Percentiles rank a stretch among this genome's conserved stretches.
phyloP scores from a whole-genome alignment of 805 yeast genomes.

The Monosporozyma unispora region DNA sequence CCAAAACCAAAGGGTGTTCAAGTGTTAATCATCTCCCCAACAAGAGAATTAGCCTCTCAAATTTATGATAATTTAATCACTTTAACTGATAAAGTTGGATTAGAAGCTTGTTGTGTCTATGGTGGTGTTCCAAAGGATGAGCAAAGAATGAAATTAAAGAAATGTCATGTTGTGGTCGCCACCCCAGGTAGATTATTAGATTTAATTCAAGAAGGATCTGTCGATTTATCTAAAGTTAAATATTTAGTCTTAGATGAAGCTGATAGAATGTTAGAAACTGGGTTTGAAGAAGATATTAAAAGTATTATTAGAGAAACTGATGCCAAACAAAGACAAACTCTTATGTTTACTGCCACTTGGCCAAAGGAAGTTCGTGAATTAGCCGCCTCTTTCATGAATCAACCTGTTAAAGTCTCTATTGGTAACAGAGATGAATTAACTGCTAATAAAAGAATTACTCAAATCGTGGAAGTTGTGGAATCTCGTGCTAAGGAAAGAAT shows the following conservation, averaged over 20 bases:
- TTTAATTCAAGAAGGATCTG: conserved; percentile 79
- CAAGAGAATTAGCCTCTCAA: conserved; percentile 95
- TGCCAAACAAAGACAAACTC: conserved; percentile 60
- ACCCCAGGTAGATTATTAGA: conserved; percentile 98
- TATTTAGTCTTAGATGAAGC: conserved; percentile 94
- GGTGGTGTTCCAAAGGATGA: conserved; percentile 97
- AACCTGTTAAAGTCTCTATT: conserved; percentile 82
- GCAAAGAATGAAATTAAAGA: conserved; percentile 62
- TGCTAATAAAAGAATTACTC: conserved; percentile 91
- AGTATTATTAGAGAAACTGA: conserved; percentile 60
- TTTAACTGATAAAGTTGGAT: conserved; percentile 50
- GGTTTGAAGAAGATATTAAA: conserved; percentile 94
- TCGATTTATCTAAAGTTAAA: conserved; percentile 55
- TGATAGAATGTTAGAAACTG: conserved; percentile 96
- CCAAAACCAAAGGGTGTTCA: conserved; percentile 41
- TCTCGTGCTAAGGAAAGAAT: conserved; percentile 71
- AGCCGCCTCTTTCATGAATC: conserved; percentile 74
- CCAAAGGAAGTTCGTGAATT: conserved; percentile 96
- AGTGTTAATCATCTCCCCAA: conserved; percentile 86
- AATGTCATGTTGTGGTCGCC: conserved; percentile 78
- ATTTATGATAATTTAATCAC: conserved; percentile 70
- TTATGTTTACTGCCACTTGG: conserved; percentile 99
- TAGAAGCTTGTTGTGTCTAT: conserved; percentile 76
- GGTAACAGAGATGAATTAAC: conserved; percentile 91
- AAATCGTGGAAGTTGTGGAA: conserved; percentile 86